phyloP scores from a whole-genome alignment of 805 yeast genomes.

The Gaillardinia entomophila region DNA sequence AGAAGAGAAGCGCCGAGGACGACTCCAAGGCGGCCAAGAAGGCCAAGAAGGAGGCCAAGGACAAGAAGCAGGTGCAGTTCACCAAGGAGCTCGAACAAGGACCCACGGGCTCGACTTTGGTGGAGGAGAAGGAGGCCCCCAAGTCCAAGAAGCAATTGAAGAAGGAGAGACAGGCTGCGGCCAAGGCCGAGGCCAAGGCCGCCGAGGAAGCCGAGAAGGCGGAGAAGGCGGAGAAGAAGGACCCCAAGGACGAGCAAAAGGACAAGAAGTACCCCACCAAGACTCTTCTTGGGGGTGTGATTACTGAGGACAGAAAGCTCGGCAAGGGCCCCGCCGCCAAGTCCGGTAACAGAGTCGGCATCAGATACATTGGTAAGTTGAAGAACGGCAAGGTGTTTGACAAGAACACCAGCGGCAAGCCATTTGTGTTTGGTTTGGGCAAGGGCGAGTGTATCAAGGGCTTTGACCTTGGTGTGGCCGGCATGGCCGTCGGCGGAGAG shows the following conservation, averaged over 20 bases:
- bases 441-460: slow-evolving; percentile 98
- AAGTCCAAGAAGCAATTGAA: slow-evolving; percentile 17
- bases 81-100: slow-evolving; percentile 91
- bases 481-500: slow-evolving; percentile 98
- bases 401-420: slow-evolving; percentile 96
- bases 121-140: slow-evolving; percentile 18
- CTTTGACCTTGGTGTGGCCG: slow-evolving; percentile 97
- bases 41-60: slow-evolving; percentile 53
- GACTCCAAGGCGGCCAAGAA: slow-evolving; percentile 31
- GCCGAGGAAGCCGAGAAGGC: slow-evolving; percentile 10
- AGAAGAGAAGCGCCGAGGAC: slow-evolving; percentile 26
- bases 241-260: slow-evolving; percentile 4
- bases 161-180: slow-evolving; percentile 8
- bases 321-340: slow-evolving; percentile 90
- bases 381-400: slow-evolving; percentile 95
- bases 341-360: slow-evolving; percentile 85
- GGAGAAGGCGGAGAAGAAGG: slow-evolving; percentile 10
- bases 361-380: slow-evolving; percentile 96
- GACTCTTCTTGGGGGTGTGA: slow-evolving; percentile 88
- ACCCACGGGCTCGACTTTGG: slow-evolving; percentile 57
- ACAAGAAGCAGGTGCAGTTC: slow-evolving; percentile 76
- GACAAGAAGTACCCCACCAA: slow-evolving; percentile 59
- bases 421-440: slow-evolving; percentile 86
- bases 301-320: slow-evolving; percentile 83
- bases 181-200: slow-evolving; percentile 9